These are phyloP conservation scores for Marvania coccoides DNA, from an alignment of 139 green algal genomes.

Conservation along the genomic window DNA sequence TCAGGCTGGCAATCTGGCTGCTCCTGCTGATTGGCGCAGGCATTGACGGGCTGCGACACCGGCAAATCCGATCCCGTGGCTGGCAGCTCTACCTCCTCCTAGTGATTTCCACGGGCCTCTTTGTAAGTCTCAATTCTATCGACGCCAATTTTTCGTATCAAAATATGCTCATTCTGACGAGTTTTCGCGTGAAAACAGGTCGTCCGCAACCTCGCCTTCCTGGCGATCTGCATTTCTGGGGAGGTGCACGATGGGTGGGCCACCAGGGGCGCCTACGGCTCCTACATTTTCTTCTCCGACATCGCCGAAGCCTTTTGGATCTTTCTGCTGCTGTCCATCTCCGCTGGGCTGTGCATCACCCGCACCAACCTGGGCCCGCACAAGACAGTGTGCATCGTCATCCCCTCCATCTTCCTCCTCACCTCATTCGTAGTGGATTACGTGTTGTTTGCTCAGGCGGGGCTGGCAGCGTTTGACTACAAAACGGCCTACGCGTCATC, in stretches of 20 bases:
- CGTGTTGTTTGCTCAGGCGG: slow-evolving; percentile 10
- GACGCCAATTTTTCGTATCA: background rate
- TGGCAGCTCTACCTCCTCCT: slow-evolving; percentile 39
- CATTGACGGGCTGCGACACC: slow-evolving; percentile 27
- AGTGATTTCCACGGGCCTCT: slow-evolving; percentile 8
- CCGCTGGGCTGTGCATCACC: slow-evolving; percentile 47
- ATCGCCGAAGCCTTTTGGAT: slow-evolving; percentile 30
- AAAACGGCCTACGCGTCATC: slow-evolving; percentile 2
- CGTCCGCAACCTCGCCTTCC: slow-evolving; percentile 5
- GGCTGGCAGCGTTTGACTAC: slow-evolving; percentile 11
- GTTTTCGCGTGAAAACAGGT: too few species aligned
- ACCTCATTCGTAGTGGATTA: slow-evolving; percentile 37
- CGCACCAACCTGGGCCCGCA: slow-evolving; percentile 37
- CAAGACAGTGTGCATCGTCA: slow-evolving; percentile 30
- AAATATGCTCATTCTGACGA: background rate
- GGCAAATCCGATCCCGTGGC: slow-evolving; percentile 12
- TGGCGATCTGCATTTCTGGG: background rate
- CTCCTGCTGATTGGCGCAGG: slow-evolving; percentile 18
- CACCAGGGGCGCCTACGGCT: background rate
- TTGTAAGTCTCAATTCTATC: slow-evolving; percentile 4
- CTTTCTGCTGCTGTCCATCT: slow-evolving; percentile 35
- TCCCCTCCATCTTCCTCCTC: slow-evolving; percentile 39
- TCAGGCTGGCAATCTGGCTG: slow-evolving; percentile 22
- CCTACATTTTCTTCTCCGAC: slow-evolving; percentile 47
- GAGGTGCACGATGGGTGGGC: background rate